Percentiles rank a stretch among this genome's conserved stretches.
Evolutionary conservation across 2,329 filamentous ascomycete genomes (phyloP).

Genomic region (Fusarium liriodendri): DNA sequence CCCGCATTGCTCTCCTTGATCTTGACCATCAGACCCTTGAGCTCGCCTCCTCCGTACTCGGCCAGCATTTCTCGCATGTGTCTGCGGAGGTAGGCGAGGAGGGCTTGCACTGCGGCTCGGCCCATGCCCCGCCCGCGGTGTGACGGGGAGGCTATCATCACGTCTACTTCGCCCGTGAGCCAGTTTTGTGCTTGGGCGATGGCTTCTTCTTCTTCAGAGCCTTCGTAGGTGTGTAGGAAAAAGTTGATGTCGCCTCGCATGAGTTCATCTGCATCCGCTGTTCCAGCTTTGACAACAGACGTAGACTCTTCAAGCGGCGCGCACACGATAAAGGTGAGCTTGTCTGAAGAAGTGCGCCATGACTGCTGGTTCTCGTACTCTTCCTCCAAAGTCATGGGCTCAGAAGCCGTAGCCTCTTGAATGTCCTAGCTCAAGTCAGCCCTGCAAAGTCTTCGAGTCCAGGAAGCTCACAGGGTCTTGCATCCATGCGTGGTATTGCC

Average conservation of each 20-base stretch:
- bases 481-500: constrained; percentile 92
- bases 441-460: not conserved
- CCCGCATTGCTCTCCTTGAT: constrained; percentile 67
- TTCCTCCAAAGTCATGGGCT: constrained; percentile 81
- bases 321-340: constrained; percentile 92
- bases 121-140: constrained; percentile 75
- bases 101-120: constrained; percentile 70
- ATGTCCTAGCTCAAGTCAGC: constrained; percentile 66
- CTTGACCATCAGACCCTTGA: constrained; percentile 63
- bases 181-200: constrained; percentile 22
- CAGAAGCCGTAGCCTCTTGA: constrained; percentile 87
- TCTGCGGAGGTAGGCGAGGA: constrained; percentile 75
- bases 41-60: constrained; percentile 49
- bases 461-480: constrained; percentile 71
- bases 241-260: constrained; percentile 86
- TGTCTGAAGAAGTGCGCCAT: constrained; percentile 86
- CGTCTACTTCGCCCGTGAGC: constrained; percentile 79
- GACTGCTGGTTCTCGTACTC: constrained; percentile 92
- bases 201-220: constrained; percentile 52
- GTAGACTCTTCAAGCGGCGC: constrained; percentile 50
- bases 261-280: constrained; percentile 63
- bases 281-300: constrained; percentile 46
- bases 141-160: constrained; percentile 79
- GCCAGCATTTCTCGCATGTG: constrained; percentile 65
- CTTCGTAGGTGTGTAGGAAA: constrained; percentile 75